phyloP scores from a whole-genome alignment of 164 flowering plant species.

The Pachysandra terminalis region DNA sequence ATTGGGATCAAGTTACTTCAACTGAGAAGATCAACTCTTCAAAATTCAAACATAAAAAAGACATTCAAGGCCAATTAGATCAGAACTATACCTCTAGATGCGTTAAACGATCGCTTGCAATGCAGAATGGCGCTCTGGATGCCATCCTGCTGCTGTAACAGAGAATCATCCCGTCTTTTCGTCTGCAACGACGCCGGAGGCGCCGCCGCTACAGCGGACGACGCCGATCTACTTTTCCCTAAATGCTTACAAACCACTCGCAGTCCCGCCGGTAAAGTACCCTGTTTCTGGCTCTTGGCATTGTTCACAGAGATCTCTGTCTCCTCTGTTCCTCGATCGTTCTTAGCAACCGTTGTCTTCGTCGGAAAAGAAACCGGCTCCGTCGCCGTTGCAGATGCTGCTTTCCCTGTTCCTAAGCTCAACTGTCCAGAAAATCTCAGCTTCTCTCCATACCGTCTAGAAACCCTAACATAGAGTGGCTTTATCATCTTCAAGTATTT shows the following conservation, averaged over 20 bases:
- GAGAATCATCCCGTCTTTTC: slow-evolving; percentile 68
- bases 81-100: slow-evolving; percentile 46
- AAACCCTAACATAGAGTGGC: slow-evolving; percentile 69
- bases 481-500: slow-evolving; percentile 78
- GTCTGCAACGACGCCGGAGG: slow-evolving; percentile 21
- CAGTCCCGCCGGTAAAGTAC: slow-evolving; percentile 47
- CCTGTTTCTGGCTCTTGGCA: slow-evolving; percentile 29
- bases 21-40: neutral
- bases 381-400: slow-evolving; percentile 1
- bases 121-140: slow-evolving; percentile 90
- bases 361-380: slow-evolving; percentile 9
- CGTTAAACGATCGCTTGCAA: slow-evolving; percentile 80
- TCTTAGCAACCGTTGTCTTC: neutral
- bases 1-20: neutral
- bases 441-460: slow-evolving; percentile 54
- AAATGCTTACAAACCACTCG: slow-evolving; percentile 65
- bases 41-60: neutral
- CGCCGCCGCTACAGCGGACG: slow-evolving; percentile 42
- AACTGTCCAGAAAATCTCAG: slow-evolving; percentile 42
- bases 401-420: slow-evolving; percentile 16
- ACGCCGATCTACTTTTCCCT: slow-evolving; percentile 75
- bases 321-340: neutral
- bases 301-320: neutral
- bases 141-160: slow-evolving; percentile 80
- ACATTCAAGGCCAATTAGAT: neutral